phyloP scores from a whole-genome alignment of 257 asterid genomes.

The Solanum chiquidenum region DNA sequence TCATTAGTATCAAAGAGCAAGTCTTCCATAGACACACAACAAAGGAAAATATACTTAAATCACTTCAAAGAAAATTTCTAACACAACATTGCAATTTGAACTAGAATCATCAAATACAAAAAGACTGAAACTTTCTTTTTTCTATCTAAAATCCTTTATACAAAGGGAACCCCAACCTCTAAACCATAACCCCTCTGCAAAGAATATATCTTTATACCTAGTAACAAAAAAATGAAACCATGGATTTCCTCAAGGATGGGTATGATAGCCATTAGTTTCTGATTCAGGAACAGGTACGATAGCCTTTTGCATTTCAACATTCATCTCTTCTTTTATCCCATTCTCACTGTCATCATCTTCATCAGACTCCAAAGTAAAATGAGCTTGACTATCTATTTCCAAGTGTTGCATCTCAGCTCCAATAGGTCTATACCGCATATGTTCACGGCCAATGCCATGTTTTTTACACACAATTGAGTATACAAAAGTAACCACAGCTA shows the following conservation, averaged over 20 bases:
- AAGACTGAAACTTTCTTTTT: neutral
- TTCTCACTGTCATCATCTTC: constrained; percentile 51
- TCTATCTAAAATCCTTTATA: neutral
- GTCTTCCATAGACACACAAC: neutral
- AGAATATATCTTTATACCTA: constrained; percentile 4
- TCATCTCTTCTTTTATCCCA: constrained; percentile 40
- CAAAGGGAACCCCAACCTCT: constrained; percentile 4
- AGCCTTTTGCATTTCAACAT: constrained; percentile 53
- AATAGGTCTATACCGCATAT: constrained; percentile 52
- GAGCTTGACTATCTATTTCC: constrained; percentile 14
- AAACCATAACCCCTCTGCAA: constrained; percentile 7
- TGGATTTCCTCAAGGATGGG: constrained; percentile 35
- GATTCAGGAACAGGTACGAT: constrained; percentile 21
- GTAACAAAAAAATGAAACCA: neutral
- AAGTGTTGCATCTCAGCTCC: constrained; percentile 40
- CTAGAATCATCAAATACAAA: neutral
- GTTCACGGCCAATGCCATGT: constrained; percentile 32
- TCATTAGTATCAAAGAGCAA: neutral
- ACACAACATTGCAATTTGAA: neutral
- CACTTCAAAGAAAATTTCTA: neutral
- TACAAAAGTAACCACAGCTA: constrained; percentile 26
- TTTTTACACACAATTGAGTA: constrained; percentile 55
- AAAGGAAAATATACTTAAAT: neutral
- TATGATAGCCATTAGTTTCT: constrained; percentile 42
- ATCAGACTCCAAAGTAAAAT: constrained; percentile 67